Conservation (phyloP, 257 asterid genomes). For the Przewalskia tangutica region DNA sequence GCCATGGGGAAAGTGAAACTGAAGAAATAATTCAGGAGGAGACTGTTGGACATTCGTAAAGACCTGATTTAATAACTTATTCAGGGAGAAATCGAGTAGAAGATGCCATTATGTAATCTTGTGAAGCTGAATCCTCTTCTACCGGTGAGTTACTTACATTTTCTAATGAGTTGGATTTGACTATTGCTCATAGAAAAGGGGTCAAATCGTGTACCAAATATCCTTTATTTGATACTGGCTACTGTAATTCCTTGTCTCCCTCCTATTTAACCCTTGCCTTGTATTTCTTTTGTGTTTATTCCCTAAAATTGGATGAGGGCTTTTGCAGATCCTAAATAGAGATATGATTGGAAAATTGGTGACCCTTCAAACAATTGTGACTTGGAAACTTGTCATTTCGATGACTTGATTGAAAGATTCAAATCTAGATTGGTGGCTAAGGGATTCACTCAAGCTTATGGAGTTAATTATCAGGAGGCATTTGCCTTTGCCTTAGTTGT, state of each 20-base stretch:
- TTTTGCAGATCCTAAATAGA: neutral
- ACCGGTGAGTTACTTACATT: neutral
- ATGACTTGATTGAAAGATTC: neutral
- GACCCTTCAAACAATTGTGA: neutral
- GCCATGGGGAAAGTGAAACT: neutral
- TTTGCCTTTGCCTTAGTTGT: neutral
- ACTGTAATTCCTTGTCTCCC: too few relatives aligned
- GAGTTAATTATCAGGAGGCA: neutral
- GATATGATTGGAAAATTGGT: neutral
- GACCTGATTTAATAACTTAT: neutral
- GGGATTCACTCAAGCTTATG: neutral
- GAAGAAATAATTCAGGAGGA: neutral
- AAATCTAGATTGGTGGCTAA: neutral
- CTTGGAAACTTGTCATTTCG: neutral
- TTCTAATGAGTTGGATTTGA: neutral
- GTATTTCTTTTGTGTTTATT: too few relatives aligned
- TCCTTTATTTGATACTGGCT: too few relatives aligned
- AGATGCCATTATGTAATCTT: neutral
- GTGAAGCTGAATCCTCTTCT: neutral
- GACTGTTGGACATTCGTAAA: neutral
- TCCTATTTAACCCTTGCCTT: too few relatives aligned
- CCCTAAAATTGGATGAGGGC: too few relatives aligned
- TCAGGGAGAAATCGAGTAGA: neutral
- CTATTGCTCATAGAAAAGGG: too few relatives aligned
- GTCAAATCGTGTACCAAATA: too few relatives aligned